Base-by-base conservation (phyloP, 2,329 filamentous ascomycete genomes). In the Fusarium graminum region DNA sequence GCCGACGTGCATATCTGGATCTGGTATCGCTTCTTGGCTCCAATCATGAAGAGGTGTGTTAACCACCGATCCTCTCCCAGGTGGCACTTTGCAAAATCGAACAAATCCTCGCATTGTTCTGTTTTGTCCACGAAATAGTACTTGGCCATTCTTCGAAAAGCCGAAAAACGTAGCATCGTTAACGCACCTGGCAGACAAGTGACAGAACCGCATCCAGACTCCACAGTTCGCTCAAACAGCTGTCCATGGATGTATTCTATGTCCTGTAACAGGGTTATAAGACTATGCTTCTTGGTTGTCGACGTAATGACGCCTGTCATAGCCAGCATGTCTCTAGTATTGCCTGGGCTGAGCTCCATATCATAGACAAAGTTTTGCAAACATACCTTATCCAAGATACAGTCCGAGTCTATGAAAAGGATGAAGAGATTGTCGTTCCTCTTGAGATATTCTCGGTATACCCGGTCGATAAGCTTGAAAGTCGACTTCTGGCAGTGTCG, bases 221-320 rank as follows among this genome's bases (percentile, higher is more conserved):
- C 94, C 30, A 98, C 94, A 0, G 94, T 96, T 55, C 94, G 89
- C 78, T 99, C 95, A 74, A 97, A 97, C 6, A 98, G 85, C 77
- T 99, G 95, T 7, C 94, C 95, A 77, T 98, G 95, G 28, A 98
- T 91, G 74, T 98, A 98, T 78, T 99, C 95, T 90, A 98, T 97
- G 71, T 99, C 94, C 78, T 99, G 94, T 7, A 99, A 83, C 14
- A 99, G 82, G 0, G 95, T 98, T 73, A 98, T 92, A 55, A 98
- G 82, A 69, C 91, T 93, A 76, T 96, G 91, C 72, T 92, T 95
- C 72, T 90, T 87, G 0, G 94, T 97, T 0, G 94, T 97, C 1
- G 93, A 94, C 3, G 94, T 98, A 74, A 98, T 98, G 74, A 98
- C 92, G 30, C 94, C 94, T 14, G 94, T 98, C 93, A 97, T 97